A percentile compares a stretch with the other conserved stretches of the same genome.
These are phyloP conservation scores for Wickerhamiella shivajii DNA, from an alignment of 805 yeast genomes.

Conservation along the genomic window DNA sequence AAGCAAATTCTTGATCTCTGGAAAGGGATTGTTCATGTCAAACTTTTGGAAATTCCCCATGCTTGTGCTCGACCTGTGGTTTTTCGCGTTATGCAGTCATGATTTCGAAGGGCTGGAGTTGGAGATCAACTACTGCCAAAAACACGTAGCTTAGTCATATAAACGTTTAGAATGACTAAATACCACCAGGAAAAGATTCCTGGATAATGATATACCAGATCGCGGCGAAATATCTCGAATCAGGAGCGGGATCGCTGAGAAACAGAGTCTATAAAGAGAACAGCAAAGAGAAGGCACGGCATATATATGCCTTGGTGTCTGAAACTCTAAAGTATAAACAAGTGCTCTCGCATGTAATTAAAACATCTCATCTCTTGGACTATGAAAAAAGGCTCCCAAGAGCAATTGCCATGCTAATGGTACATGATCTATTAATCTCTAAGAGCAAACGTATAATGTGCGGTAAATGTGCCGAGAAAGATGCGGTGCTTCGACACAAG, in stretches of 20 bases:
- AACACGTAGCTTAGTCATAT: background rate
- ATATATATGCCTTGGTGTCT: constrained; percentile 67
- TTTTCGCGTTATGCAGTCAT: constrained; percentile 2
- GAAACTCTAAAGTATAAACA: constrained; percentile 63
- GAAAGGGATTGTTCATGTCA: constrained; percentile 10
- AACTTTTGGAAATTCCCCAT: constrained; percentile 4
- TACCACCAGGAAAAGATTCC: background rate
- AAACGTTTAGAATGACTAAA: background rate
- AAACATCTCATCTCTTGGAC: constrained; percentile 49
- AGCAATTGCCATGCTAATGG: constrained; percentile 45
- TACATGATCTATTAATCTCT: constrained; percentile 68
- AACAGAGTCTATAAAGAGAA: constrained; percentile 27
- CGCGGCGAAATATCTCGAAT: constrained; percentile 19
- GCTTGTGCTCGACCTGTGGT: constrained; percentile 7
- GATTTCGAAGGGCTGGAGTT: constrained; percentile 9
- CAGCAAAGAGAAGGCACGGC: constrained; percentile 58
- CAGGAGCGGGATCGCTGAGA: constrained; percentile 19
- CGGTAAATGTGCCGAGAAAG: constrained; percentile 79
- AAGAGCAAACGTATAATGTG: constrained; percentile 70
- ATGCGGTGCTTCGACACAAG: constrained; percentile 60
- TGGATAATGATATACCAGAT: constrained; percentile 16
- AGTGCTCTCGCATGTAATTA: constrained; percentile 46
- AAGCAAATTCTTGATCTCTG: constrained; percentile 6
- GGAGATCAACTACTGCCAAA: background rate
- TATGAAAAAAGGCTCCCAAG: constrained; percentile 35